A percentile compares a stretch with the other conserved stretches of the same genome.
Conservation (phyloP, 768 basidiomycete genomes). For the Phlebiopsis flavidoalba region DNA sequence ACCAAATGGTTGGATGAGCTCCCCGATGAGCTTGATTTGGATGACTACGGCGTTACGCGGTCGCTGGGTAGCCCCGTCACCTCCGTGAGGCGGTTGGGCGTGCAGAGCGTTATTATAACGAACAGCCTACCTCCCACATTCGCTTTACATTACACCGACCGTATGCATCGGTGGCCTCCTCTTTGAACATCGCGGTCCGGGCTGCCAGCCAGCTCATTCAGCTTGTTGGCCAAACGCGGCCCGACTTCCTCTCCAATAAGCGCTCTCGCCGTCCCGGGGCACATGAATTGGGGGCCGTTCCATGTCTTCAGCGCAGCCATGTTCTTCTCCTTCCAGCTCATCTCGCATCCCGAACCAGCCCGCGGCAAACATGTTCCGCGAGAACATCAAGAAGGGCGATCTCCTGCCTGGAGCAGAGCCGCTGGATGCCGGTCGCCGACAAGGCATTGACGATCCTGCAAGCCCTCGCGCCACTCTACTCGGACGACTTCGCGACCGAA, state of each 20-base stretch:
- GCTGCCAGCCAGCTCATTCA: conserved; percentile 77
- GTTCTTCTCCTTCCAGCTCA: conserved; percentile 89
- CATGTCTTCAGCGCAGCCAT: conserved; percentile 84
- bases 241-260: conserved; percentile 66
- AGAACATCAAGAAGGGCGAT: conserved; percentile 69
- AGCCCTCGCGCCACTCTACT: conserved; percentile 70
- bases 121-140: conserved; percentile 73
- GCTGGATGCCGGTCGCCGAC: conserved; percentile 64
- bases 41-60: conserved; percentile 70
- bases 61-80: conserved; percentile 61
- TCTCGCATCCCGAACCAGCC: conserved; percentile 77
- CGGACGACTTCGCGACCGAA: conserved; percentile 52
- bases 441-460: conserved; percentile 69
- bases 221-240: conserved; percentile 69
- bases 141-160: conserved; percentile 83
- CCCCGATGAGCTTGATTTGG: conserved; percentile 67
- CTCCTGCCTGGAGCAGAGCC: conserved; percentile 57
- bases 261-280: conserved; percentile 64
- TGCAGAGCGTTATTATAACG: conserved; percentile 80
- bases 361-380: conserved; percentile 70
- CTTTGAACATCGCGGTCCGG: conserved; percentile 68
- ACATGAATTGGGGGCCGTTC: conserved; percentile 81
- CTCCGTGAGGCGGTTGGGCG: conserved; percentile 60
- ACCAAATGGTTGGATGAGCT: conserved; percentile 75
- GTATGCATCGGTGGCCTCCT: conserved; percentile 44